These are phyloP conservation scores for Pseudogymnoascus verrucosus DNA, from an alignment of 2,329 filamentous ascomycete genomes.

Conservation along the genomic window DNA sequence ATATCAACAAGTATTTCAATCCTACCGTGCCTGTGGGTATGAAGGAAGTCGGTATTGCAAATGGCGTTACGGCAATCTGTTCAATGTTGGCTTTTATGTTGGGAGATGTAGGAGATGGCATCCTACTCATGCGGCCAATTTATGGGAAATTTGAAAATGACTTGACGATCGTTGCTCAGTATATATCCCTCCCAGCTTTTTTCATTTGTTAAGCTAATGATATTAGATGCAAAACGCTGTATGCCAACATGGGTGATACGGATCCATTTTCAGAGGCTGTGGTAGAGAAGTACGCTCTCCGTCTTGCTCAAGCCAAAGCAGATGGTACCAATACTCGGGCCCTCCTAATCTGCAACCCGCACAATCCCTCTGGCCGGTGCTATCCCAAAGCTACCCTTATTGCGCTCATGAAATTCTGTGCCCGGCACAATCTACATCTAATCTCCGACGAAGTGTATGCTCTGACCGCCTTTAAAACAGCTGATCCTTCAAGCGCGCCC, in stretches of 20 bases:
- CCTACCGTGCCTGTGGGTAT: slow-evolving; percentile 28
- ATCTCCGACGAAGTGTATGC: slow-evolving; percentile 45
- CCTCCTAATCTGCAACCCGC: slow-evolving; percentile 32
- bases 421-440: slow-evolving; percentile 36
- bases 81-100: slow-evolving; percentile 36
- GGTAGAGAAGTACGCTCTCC: slow-evolving; percentile 31
- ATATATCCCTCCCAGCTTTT: slow-evolving; percentile 11
- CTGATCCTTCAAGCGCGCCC: slow-evolving; percentile 24
- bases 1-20: slow-evolving; percentile 35
- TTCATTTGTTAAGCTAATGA: background rate
- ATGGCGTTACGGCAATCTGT: slow-evolving; percentile 34
- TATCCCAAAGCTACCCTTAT: slow-evolving; percentile 21
- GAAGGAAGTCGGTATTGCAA: slow-evolving; percentile 33
- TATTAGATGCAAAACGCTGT: slow-evolving; percentile 6
- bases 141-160: slow-evolving; percentile 43
- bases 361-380: slow-evolving; percentile 25
- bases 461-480: slow-evolving; percentile 34
- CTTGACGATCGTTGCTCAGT: slow-evolving; percentile 29
- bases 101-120: slow-evolving; percentile 36
- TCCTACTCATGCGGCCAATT: slow-evolving; percentile 37
- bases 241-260: slow-evolving; percentile 28
- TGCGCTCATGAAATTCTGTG: slow-evolving; percentile 32
- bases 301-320: slow-evolving; percentile 26
- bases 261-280: slow-evolving; percentile 32
- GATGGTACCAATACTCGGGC: slow-evolving; percentile 31